phyloP scores from a whole-genome alignment of 495 filamentous ascomycete genomes.

The Cercophora sp. region DNA sequence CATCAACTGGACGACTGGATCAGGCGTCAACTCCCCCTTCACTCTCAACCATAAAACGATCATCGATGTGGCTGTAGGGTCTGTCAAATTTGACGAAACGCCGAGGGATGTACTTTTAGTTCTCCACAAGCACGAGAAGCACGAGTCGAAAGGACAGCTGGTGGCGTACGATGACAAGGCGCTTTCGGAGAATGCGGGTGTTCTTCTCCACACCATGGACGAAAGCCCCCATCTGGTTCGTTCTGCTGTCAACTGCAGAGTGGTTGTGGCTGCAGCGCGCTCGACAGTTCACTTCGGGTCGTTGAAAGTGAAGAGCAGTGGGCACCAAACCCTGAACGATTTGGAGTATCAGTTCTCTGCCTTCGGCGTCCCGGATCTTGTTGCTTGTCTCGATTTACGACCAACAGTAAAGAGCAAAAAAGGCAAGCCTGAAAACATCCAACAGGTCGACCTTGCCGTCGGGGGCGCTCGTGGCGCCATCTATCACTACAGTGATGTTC shows the following conservation, averaged over 20 bases:
- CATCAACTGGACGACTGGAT: slow-evolving; percentile 72
- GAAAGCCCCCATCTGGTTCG: slow-evolving; percentile 32
- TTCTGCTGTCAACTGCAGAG: slow-evolving; percentile 22
- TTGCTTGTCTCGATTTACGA: slow-evolving; percentile 56
- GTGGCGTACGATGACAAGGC: slow-evolving; percentile 36
- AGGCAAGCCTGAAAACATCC: slow-evolving; percentile 28
- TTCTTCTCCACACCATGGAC: slow-evolving; percentile 29
- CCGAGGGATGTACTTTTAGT: slow-evolving; percentile 43
- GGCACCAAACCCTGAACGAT: slow-evolving; percentile 25
- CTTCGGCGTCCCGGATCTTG: slow-evolving; percentile 49
- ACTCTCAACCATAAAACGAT: slow-evolving; percentile 36
- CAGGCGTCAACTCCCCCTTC: slow-evolving; percentile 36
- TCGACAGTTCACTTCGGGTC: slow-evolving; percentile 36
- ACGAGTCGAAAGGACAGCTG: slow-evolving; percentile 32
- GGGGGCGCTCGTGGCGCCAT: slow-evolving; percentile 73
- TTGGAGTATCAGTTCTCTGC: slow-evolving; percentile 47
- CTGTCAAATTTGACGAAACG: slow-evolving; percentile 31
- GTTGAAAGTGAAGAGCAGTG: slow-evolving; percentile 19
- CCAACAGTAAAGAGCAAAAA: slow-evolving; percentile 29
- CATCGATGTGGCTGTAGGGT: slow-evolving; percentile 42
- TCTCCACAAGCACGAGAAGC: slow-evolving; percentile 29
- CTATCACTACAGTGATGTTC: slow-evolving; percentile 69
- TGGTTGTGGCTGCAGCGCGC: slow-evolving; percentile 38
- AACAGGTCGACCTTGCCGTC: slow-evolving; percentile 62
- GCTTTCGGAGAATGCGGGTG: slow-evolving; percentile 19